Evolutionary conservation across 306 rosid genomes (phyloP), one percentile per base, ranked within the genome.

Genomic region (Castanea crenata): DNA sequence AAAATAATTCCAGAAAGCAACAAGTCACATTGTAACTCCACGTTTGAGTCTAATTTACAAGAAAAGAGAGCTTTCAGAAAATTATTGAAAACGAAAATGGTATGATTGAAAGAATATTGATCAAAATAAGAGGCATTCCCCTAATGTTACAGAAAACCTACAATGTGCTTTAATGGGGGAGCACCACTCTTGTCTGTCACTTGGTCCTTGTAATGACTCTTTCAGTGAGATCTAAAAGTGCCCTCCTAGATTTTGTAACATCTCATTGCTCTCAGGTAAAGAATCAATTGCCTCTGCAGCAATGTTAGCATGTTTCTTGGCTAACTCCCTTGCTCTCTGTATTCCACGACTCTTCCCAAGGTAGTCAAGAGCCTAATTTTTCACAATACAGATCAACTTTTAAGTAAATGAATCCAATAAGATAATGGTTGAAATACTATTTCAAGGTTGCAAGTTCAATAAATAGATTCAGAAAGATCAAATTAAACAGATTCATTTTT

Each of bases 261-360:
- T 95, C 92, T 79, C 88, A 3, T 91, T 74, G 41, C 69, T 89
- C 73, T 85, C 88, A 0, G 98, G 99, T 61, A 95, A 83, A 72
- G 96, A 91, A 85, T 95, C 96, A 21, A 95, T 93, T 25, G 99
- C 97, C 73, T 83, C 91, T 8, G 94, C 98, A 2, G 98, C 98
- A 69, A 90, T 92, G 80, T 78, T 91, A 74, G 99, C 98, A 78
- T 93, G 99, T 81, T 89, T 83, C 59, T 79, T 38, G 25, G 99
- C 99, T 55, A 95, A 90, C 79, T 95, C 99, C 86, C 77, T 89
- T 51, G 99, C 87, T 79, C 83, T 88, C 72, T 93, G 99, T 77
- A 95, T 85, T 69, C 98, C 99, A 35, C 83, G 82, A 64, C 99
- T 95, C 88, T 87, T 90, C 19, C 88, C 96, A 20, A 95, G 93